These are phyloP conservation scores for Gamarada debralockiae DNA, from an alignment of 495 filamentous ascomycete genomes.

Conservation along the genomic window DNA sequence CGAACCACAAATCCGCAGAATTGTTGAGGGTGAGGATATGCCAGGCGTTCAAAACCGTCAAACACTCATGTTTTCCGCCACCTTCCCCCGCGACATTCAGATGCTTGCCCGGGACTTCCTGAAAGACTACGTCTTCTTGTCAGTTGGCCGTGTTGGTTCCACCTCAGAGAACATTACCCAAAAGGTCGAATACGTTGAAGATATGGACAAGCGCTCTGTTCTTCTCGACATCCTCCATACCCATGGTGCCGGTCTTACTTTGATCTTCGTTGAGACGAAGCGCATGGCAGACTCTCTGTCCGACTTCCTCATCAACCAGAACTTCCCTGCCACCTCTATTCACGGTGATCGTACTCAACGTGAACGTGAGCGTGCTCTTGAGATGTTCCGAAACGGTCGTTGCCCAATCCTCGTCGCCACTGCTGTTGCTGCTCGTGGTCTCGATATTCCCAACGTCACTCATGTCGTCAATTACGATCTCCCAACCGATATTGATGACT, in stretches of 20 bases:
- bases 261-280: conserved; percentile 99
- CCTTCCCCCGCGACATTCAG: conserved; percentile 98
- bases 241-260: conserved; percentile 82
- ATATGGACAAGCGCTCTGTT: conserved; percentile 94
- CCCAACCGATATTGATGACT: conserved; percentile 98
- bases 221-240: conserved; percentile 96
- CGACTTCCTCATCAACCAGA: conserved; percentile 96
- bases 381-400: conserved; percentile 92
- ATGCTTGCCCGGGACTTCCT: conserved; percentile 98
- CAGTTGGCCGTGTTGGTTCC: conserved; percentile 98
- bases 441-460: conserved; percentile 97
- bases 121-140: conserved; percentile 97
- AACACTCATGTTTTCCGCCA: conserved; percentile 99
- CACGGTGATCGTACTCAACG: conserved; percentile 98
- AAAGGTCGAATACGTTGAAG: conserved; percentile 97
- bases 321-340: conserved; percentile 97
- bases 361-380: conserved; percentile 95
- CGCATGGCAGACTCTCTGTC: conserved; percentile 97
- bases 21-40: conserved; percentile 98
- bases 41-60: conserved; percentile 79
- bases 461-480: conserved; percentile 99
- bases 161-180: conserved; percentile 99
- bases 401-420: conserved; percentile 97
- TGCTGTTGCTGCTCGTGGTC: conserved; percentile 85
- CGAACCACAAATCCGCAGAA: conserved; percentile 97